A percentile compares a stretch with the other conserved stretches of the same genome.
Conservation (phyloP, 495 filamentous ascomycete species). For the Daldinia decipiens region DNA sequence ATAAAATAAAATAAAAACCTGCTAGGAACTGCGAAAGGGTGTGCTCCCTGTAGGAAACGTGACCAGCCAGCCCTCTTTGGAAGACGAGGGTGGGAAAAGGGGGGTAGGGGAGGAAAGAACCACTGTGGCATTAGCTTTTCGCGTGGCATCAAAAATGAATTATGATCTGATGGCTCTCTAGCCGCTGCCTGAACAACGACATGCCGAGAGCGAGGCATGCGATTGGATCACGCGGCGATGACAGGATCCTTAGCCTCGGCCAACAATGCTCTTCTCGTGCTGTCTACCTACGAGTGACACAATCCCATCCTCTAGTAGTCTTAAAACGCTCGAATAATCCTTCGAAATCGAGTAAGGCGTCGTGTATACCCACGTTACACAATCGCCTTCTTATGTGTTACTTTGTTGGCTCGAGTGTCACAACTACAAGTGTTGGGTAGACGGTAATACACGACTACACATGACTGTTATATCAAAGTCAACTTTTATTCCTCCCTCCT, state of each 20-base stretch:
- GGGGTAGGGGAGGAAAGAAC: background rate
- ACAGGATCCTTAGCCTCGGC: slow-evolving; percentile 17
- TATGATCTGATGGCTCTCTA: slow-evolving; percentile 35
- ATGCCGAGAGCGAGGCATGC: no score
- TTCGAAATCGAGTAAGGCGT: background rate
- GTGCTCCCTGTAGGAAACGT: slow-evolving; percentile 6
- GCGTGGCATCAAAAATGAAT: slow-evolving; percentile 27
- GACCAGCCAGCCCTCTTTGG: background rate
- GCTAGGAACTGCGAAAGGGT: background rate
- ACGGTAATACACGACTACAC: slow-evolving; percentile 9
- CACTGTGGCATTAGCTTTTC: slow-evolving; percentile 13
- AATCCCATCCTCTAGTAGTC: slow-evolving; percentile 5
- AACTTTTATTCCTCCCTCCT: slow-evolving; percentile 19
- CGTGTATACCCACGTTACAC: slow-evolving; percentile 9
- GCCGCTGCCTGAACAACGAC: slow-evolving; percentile 21
- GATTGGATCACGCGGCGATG: slow-evolving; percentile 31
- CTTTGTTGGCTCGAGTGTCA: slow-evolving; percentile 18
- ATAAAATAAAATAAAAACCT: no score
- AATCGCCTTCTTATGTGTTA: slow-evolving; percentile 9
- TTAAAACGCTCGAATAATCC: background rate
- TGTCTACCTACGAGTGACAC: slow-evolving; percentile 21
- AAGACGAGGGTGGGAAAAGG: background rate
- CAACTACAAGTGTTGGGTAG: slow-evolving; percentile 3
- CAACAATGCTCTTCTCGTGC: slow-evolving; percentile 24
- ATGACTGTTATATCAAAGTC: slow-evolving; percentile 17